A percentile compares a stretch with the other conserved stretches of the same genome.
Conservation (phyloP, 2,329 filamentous ascomycete genomes). For the Clonostachys chloroleuca region DNA sequence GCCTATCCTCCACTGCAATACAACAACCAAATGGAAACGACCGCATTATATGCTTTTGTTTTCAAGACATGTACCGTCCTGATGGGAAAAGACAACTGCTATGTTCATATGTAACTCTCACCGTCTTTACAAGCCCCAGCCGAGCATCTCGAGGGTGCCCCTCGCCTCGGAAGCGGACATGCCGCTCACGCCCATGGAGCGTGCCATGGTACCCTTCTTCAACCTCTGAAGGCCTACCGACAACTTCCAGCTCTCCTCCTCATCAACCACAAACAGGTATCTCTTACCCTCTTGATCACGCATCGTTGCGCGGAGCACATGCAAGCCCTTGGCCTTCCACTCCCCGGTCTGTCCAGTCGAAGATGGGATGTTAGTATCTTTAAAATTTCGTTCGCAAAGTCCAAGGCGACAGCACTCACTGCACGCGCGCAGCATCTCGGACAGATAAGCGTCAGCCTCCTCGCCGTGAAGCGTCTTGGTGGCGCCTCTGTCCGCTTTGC, state of each 20-base stretch:
- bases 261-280: slow-evolving; percentile 59
- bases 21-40: neutral
- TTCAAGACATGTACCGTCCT: neutral
- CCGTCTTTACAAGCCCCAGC: slow-evolving; percentile 31
- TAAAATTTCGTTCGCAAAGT: slow-evolving; percentile 37
- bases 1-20: too few species aligned
- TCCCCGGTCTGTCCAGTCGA: slow-evolving; percentile 43
- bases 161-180: slow-evolving; percentile 51
- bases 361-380: slow-evolving; percentile 33
- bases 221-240: slow-evolving; percentile 56
- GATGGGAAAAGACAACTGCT: too few species aligned
- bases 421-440: slow-evolving; percentile 59
- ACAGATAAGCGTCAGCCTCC: slow-evolving; percentile 62
- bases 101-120: too few species aligned
- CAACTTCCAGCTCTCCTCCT: slow-evolving; percentile 67
- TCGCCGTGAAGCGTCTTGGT: slow-evolving; percentile 53
- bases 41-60: neutral
- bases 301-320: slow-evolving; percentile 59
- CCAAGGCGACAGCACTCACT: slow-evolving; percentile 58
- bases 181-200: slow-evolving; percentile 53
- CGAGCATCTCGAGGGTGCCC: slow-evolving; percentile 52
- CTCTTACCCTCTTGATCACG: slow-evolving; percentile 63
- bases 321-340: slow-evolving; percentile 50
- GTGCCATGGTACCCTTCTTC: slow-evolving; percentile 54
- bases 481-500: slow-evolving; percentile 41